Conservation (phyloP, 345 rosid species). For the Moringa oleifera region DNA sequence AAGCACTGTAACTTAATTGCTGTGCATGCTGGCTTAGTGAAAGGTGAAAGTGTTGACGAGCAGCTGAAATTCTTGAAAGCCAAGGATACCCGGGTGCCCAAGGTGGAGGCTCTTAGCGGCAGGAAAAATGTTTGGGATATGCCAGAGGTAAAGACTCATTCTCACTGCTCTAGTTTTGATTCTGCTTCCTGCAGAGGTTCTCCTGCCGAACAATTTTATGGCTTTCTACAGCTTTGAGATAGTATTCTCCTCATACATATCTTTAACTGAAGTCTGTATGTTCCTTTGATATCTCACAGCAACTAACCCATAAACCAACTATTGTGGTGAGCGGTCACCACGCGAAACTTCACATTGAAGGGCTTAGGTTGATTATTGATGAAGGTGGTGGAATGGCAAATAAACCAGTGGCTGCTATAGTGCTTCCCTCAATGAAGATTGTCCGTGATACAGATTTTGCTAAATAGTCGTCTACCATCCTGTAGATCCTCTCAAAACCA, state of each 20-base stretch:
- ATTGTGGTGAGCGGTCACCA: slow-evolving; percentile 81
- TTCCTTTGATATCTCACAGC: slow-evolving; percentile 6
- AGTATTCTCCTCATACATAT: background rate
- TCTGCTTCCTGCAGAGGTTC: background rate
- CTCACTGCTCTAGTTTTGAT: background rate
- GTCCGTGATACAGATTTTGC: slow-evolving; percentile 51
- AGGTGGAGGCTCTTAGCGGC: slow-evolving; percentile 58
- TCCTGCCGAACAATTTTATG: too few species aligned
- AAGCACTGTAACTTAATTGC: slow-evolving; percentile 65
- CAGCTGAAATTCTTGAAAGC: slow-evolving; percentile 53
- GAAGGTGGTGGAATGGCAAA: slow-evolving; percentile 71
- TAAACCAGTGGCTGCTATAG: slow-evolving; percentile 73
- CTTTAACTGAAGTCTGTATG: background rate
- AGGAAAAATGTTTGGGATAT: slow-evolving; percentile 74
- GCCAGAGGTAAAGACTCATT: slow-evolving; percentile 49
- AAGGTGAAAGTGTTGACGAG: slow-evolving; percentile 42
- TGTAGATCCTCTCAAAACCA: too few species aligned
- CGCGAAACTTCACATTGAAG: slow-evolving; percentile 73
- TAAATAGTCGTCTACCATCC: slow-evolving; percentile 13
- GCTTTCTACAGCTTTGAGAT: background rate
- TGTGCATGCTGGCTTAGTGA: slow-evolving; percentile 74
- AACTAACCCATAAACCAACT: slow-evolving; percentile 34
- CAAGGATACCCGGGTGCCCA: slow-evolving; percentile 52
- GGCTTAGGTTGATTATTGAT: slow-evolving; percentile 71
- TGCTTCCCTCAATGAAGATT: slow-evolving; percentile 66